These are phyloP conservation scores for Microbotryum intermedium DNA, from an alignment of 1,284 basidiomycete species.

Conservation along the genomic window DNA sequence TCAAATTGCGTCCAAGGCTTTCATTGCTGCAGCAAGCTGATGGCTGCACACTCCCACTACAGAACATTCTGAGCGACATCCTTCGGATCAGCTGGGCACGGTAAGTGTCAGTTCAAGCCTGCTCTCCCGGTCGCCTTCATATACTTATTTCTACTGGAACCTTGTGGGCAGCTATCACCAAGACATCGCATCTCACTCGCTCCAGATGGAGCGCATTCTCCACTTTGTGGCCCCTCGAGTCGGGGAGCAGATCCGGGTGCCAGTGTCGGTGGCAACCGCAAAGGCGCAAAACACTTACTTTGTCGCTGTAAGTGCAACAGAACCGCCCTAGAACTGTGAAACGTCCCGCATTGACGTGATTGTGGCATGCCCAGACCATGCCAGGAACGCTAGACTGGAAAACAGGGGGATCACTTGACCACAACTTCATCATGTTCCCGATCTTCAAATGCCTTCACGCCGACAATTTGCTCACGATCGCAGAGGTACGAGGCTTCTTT, in stretches of 20 bases:
- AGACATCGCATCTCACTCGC: constrained; percentile 39
- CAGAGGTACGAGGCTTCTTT: constrained; percentile 54
- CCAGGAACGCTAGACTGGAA: constrained; percentile 44
- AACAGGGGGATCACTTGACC: constrained; percentile 39
- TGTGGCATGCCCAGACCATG: constrained; percentile 32
- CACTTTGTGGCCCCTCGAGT: constrained; percentile 36
- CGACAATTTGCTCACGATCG: constrained; percentile 86
- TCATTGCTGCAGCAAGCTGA: constrained; percentile 26
- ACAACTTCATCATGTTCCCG: constrained; percentile 85
- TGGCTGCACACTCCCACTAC: constrained; percentile 25
- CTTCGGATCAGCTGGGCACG: constrained; percentile 39
- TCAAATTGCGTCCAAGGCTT: too few species aligned
- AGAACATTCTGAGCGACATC: constrained; percentile 37
- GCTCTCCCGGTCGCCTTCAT: too few species aligned
- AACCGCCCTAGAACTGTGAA: constrained; percentile 4
- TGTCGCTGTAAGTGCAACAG: constrained; percentile 4
- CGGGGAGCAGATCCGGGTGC: constrained; percentile 33
- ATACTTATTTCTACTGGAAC: too few species aligned
- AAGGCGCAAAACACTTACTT: constrained; percentile 4
- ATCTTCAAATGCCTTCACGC: constrained; percentile 88
- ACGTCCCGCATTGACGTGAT: neutral
- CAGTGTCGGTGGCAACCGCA: constrained; percentile 1
- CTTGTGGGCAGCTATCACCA: constrained; percentile 31
- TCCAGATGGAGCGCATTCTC: constrained; percentile 39
- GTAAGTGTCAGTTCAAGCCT: too few species aligned